These are phyloP conservation scores for Ustilago nuda DNA, from an alignment of 1,284 basidiomycete genomes.

Conservation along the genomic window DNA sequence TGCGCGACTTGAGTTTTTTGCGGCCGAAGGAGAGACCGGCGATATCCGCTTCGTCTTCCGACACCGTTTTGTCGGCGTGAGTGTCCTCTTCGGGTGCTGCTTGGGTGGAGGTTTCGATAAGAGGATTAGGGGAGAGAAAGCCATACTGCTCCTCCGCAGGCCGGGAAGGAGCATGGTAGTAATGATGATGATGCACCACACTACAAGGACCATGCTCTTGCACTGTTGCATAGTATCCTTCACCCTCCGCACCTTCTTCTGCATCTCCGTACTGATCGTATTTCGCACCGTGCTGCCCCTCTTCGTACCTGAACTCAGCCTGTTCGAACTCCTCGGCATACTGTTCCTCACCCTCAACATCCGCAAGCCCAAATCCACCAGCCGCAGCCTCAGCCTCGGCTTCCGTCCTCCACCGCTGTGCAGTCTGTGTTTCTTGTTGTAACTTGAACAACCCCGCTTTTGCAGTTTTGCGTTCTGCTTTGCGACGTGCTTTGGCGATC, in stretches of 20 bases:
- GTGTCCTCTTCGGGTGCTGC: neutral
- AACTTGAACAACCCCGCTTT: slow-evolving; percentile 53
- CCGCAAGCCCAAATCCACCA: slow-evolving; percentile 52
- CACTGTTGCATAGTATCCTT: slow-evolving; percentile 31
- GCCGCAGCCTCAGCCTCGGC: slow-evolving; percentile 62
- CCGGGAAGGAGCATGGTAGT: slow-evolving; percentile 48
- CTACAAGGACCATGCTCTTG: slow-evolving; percentile 39
- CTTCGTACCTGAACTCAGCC: slow-evolving; percentile 27
- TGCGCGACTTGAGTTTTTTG: slow-evolving; percentile 22
- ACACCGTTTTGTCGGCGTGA: slow-evolving; percentile 23
- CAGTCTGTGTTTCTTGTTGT: slow-evolving; percentile 37
- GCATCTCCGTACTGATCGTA: slow-evolving; percentile 45
- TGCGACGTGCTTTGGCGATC: slow-evolving; percentile 57
- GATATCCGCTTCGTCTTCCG: slow-evolving; percentile 63
- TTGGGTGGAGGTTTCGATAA: neutral
- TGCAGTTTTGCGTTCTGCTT: slow-evolving; percentile 57
- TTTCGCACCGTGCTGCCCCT: slow-evolving; percentile 14
- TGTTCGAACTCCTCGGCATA: slow-evolving; percentile 9
- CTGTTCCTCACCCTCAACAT: slow-evolving; percentile 21
- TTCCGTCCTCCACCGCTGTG: slow-evolving; percentile 45
- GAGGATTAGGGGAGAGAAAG: slow-evolving; percentile 9
- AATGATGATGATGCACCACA: slow-evolving; percentile 61
- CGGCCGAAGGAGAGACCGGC: slow-evolving; percentile 57
- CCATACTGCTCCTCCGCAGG: slow-evolving; percentile 13
- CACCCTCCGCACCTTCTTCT: slow-evolving; percentile 21